These are phyloP conservation scores for Globisporangium apiculatum DNA, from an alignment of 352 stramenopile species.

Conservation along the genomic window DNA sequence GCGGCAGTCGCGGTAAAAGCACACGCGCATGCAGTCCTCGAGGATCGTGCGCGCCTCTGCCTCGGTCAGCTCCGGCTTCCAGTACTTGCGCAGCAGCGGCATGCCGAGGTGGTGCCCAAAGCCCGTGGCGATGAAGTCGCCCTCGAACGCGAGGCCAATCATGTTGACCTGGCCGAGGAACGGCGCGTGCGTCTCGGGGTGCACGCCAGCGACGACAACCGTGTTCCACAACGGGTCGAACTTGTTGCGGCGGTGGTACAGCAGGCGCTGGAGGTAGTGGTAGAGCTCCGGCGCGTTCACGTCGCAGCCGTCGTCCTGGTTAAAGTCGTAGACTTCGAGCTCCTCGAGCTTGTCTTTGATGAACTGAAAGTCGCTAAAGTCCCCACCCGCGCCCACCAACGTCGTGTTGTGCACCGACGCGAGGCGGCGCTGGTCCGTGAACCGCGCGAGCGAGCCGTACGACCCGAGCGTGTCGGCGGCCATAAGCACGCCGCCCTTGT, in stretches of 20 bases:
- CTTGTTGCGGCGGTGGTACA: constrained; percentile 98
- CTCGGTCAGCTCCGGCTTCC: constrained; percentile 90
- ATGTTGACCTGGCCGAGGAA: constrained; percentile 97
- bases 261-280: constrained; percentile 95
- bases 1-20: constrained; percentile 98
- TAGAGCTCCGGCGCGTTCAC: constrained; percentile 93
- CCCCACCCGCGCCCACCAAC: constrained; percentile 92
- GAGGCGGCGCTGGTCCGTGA: constrained; percentile 91
- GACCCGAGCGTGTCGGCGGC: constrained; percentile 96
- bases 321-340: constrained; percentile 93
- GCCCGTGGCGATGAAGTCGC: constrained; percentile 95
- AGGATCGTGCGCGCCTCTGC: constrained; percentile 91
- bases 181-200: constrained; percentile 84
- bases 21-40: constrained; percentile 96
- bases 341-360: constrained; percentile 93
- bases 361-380: constrained; percentile 98
- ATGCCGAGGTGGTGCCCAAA: constrained; percentile 97
- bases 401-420: constrained; percentile 87
- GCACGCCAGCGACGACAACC: constrained; percentile 92
- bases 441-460: constrained; percentile 97
- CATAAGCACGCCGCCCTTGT: constrained; percentile 95
- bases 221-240: constrained; percentile 99
- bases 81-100: constrained; percentile 95
- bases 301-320: constrained; percentile 93
- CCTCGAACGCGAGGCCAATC: constrained; percentile 96